Evolutionary conservation across 2,329 filamentous ascomycete species (phyloP).

Genomic region (Cladosporium sp.): DNA sequence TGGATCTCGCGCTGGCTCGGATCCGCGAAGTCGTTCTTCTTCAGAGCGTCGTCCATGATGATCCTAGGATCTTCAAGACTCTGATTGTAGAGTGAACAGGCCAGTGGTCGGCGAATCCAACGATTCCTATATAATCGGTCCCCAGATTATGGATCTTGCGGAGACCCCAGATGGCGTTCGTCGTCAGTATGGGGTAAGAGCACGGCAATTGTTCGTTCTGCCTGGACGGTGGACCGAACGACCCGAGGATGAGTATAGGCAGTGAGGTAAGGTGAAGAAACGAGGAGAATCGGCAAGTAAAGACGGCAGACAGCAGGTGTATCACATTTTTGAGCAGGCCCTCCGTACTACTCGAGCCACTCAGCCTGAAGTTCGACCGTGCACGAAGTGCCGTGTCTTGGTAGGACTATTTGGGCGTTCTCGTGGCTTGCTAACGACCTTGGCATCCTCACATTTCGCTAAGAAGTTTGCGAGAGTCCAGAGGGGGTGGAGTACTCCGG

Average conservation of each 20-base stretch:
- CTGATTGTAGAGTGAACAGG: background rate
- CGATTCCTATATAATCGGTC: conserved; percentile 6
- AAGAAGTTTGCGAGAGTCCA: too few relatives aligned
- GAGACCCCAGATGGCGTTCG: conserved; percentile 10
- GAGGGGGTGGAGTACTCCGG: background rate
- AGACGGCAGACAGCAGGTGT: conserved; percentile 8
- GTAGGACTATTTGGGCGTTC: conserved; percentile 1
- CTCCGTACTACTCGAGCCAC: conserved; percentile 1
- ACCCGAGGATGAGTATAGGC: conserved; percentile 7
- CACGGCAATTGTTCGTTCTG: background rate
- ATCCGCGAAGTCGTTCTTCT: conserved; percentile 7
- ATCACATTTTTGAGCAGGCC: background rate
- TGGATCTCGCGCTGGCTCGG: conserved; percentile 1
- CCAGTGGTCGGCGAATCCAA: conserved; percentile 1
- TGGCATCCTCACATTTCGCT: background rate
- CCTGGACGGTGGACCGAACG: conserved; percentile 3
- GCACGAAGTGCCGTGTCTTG: conserved; percentile 13
- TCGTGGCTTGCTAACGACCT: conserved; percentile 9
- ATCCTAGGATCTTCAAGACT: background rate
- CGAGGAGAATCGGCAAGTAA: conserved; percentile 9
- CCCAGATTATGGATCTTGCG: conserved; percentile 1
- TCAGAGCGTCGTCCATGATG: conserved; percentile 4
- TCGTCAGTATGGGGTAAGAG: conserved; percentile 8
- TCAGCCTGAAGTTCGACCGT: conserved; percentile 10
- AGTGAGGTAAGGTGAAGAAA: background rate